phyloP scores from a whole-genome alignment of 495 filamentous ascomycete species.

The Penicillium herquei region DNA sequence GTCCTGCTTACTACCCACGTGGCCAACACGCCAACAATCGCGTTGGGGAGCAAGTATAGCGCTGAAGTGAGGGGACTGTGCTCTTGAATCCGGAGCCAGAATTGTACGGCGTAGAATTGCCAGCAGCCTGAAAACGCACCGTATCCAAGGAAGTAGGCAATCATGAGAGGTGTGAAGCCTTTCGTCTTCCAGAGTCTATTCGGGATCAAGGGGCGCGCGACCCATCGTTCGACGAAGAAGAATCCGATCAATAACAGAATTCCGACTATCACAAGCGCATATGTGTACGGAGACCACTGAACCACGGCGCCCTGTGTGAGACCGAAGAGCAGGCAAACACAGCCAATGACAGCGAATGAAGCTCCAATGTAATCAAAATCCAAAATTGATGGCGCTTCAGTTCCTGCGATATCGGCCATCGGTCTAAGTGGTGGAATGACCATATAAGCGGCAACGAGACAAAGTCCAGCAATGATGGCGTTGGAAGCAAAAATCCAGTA shows the following conservation, averaged over 20 bases:
- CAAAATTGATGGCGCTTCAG: slow-evolving; percentile 25
- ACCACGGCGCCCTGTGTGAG: slow-evolving; percentile 32
- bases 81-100: slow-evolving; percentile 46
- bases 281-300: slow-evolving; percentile 30
- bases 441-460: slow-evolving; percentile 21
- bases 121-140: slow-evolving; percentile 46
- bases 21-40: slow-evolving; percentile 41
- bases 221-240: slow-evolving; percentile 29
- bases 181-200: slow-evolving; percentile 35
- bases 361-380: slow-evolving; percentile 34
- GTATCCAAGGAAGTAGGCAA: slow-evolving; percentile 49
- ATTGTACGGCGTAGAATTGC: slow-evolving; percentile 54
- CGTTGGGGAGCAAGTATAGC: slow-evolving; percentile 45
- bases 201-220: slow-evolving; percentile 28
- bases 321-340: slow-evolving; percentile 32
- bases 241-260: slow-evolving; percentile 25
- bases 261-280: slow-evolving; percentile 21
- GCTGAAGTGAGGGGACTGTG: slow-evolving; percentile 37
- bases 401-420: slow-evolving; percentile 24
- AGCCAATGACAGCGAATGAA: slow-evolving; percentile 19
- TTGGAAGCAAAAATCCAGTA: slow-evolving; percentile 34
- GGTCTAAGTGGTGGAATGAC: slow-evolving; percentile 30
- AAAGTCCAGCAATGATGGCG: slow-evolving; percentile 28
- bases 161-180: slow-evolving; percentile 48
- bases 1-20: slow-evolving; percentile 47